These are phyloP conservation scores for Mucor velutinosus DNA, from an alignment of 371 early-diverging fungal species.

Conservation along the genomic window DNA sequence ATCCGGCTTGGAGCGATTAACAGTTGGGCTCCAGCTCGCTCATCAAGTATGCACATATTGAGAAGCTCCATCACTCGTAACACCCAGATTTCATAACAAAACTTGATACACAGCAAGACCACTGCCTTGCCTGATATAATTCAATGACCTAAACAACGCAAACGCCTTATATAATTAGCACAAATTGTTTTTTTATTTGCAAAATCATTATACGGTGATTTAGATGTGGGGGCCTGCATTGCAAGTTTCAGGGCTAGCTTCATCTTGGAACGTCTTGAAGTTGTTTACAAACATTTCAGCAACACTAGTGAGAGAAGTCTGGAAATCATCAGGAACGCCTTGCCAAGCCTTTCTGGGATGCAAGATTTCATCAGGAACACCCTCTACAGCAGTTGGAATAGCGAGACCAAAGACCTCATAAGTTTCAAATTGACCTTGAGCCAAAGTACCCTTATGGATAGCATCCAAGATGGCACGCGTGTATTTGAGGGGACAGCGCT, in stretches of 20 bases:
- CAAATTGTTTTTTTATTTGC: too few species aligned
- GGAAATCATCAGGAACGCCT: constrained; percentile 66
- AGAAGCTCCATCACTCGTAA: too few species aligned
- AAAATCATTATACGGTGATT: not conserved
- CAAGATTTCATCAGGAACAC: constrained; percentile 85
- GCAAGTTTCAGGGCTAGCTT: constrained; percentile 76
- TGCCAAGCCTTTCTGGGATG: constrained; percentile 89
- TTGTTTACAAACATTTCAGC: constrained; percentile 87
- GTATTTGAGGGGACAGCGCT: constrained; percentile 94
- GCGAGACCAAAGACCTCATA: constrained; percentile 85
- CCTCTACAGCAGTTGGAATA: constrained; percentile 80
- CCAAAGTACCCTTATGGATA: constrained; percentile 89
- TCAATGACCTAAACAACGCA: too few species aligned
- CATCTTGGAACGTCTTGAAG: constrained; percentile 84
- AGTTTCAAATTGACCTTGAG: constrained; percentile 75
- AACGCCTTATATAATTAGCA: too few species aligned
- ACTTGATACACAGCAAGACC: too few species aligned
- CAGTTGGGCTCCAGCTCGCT: too few species aligned
- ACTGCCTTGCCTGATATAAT: too few species aligned
- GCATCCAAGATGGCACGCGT: constrained; percentile 97
- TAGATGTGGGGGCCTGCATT: constrained; percentile 71
- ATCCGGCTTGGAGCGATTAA: too few species aligned
- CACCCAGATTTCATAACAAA: too few species aligned
- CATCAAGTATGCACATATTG: too few species aligned
- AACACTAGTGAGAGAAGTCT: constrained; percentile 67